These are phyloP conservation scores for Coniochaeta prunicola DNA, from an alignment of 2,329 filamentous ascomycete species.

Conservation along the genomic window DNA sequence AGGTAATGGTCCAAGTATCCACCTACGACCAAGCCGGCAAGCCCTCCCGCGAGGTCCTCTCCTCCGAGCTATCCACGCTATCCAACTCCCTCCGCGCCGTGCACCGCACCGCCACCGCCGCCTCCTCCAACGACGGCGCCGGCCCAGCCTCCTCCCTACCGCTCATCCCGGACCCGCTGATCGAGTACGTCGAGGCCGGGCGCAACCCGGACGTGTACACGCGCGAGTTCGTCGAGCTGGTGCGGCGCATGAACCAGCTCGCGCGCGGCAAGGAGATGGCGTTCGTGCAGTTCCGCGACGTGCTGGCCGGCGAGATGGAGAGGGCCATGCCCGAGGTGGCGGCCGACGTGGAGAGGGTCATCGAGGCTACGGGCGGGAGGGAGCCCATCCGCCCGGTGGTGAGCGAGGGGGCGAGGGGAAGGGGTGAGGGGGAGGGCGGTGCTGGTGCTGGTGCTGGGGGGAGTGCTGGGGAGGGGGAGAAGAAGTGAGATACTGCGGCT, in stretches of 20 bases:
- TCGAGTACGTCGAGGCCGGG: slow-evolving; percentile 63
- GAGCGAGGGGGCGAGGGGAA: background rate
- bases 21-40: slow-evolving; percentile 49
- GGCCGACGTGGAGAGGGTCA: slow-evolving; percentile 42
- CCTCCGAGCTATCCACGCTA: slow-evolving; percentile 28
- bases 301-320: slow-evolving; percentile 51
- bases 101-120: slow-evolving; percentile 28
- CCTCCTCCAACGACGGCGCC: slow-evolving; percentile 8
- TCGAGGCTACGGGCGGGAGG: slow-evolving; percentile 36
- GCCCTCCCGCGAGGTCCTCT: slow-evolving; percentile 48
- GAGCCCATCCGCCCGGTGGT: background rate
- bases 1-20: slow-evolving; percentile 55
- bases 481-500: background rate
- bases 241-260: slow-evolving; percentile 58
- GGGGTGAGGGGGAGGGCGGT: background rate
- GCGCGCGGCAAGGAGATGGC: slow-evolving; percentile 58
- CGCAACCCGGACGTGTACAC: slow-evolving; percentile 71
- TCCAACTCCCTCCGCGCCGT: slow-evolving; percentile 28
- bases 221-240: slow-evolving; percentile 64
- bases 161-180: slow-evolving; percentile 51
- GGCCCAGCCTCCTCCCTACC: slow-evolving; percentile 29
- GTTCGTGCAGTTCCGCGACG: slow-evolving; percentile 54
- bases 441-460: background rate
- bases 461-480: background rate
- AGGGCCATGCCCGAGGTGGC: slow-evolving; percentile 52